These are phyloP conservation scores for Nymphaea thermarum DNA, from an alignment of 164 flowering plant species.

Conservation along the genomic window DNA sequence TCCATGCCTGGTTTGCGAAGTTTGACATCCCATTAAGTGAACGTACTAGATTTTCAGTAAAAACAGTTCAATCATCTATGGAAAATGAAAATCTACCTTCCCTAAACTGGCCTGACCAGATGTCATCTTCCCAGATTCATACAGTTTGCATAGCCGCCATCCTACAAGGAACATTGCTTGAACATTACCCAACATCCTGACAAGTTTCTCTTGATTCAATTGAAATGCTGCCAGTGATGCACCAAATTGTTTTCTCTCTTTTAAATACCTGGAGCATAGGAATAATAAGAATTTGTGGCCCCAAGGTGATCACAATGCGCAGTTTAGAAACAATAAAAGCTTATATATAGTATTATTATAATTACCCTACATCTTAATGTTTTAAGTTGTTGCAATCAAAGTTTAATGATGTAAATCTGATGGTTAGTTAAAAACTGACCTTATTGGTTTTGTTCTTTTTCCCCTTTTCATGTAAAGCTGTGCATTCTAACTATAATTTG, in stretches of 20 bases:
- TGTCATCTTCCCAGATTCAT: conserved; percentile 84
- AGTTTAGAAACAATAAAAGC: too few relatives aligned
- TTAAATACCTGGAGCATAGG: conserved; percentile 45
- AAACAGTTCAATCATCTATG: not conserved
- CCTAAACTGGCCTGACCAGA: conserved; percentile 93
- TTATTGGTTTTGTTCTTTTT: too few relatives aligned
- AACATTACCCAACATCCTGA: conserved; percentile 75
- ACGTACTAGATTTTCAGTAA: not conserved
- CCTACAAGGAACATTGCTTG: conserved; percentile 92
- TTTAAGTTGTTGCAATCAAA: too few relatives aligned
- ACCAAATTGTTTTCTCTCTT: conserved; percentile 96
- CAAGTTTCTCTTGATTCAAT: conserved; percentile 86
- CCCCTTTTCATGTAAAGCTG: too few relatives aligned
- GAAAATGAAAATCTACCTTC: conserved; percentile 36
- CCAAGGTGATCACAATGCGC: too few relatives aligned
- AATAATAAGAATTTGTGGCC: too few relatives aligned
- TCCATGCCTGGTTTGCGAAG: conserved; percentile 57
- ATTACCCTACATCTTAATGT: too few relatives aligned
- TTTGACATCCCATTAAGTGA: not conserved
- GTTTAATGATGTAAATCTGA: too few relatives aligned
- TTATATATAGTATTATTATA: too few relatives aligned
- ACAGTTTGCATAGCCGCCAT: conserved; percentile 94
- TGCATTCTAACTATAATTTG: too few relatives aligned
- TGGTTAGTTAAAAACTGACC: too few relatives aligned
- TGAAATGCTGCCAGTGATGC: conserved; percentile 93